These are phyloP conservation scores for Wickerhamomyces sp. DNA, from an alignment of 1,139 yeast species.

Conservation along the genomic window DNA sequence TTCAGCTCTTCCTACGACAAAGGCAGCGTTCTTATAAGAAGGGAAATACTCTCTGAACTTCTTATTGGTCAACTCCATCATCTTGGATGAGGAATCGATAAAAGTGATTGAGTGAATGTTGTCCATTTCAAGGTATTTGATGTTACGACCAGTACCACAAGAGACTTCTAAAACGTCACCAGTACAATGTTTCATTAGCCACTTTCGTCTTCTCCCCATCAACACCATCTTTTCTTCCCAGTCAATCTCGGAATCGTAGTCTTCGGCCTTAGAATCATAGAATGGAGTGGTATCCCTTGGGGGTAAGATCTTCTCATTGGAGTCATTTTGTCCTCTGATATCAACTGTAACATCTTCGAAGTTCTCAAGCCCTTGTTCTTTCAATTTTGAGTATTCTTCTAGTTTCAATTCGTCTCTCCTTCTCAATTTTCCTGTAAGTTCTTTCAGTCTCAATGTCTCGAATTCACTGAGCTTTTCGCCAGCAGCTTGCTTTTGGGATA, in stretches of 20 bases:
- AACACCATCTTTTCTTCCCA: conserved; percentile 83
- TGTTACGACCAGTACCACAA: conserved; percentile 94
- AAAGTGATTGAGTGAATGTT: conserved; percentile 70
- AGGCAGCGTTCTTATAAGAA: conserved; percentile 65
- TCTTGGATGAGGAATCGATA: conserved; percentile 74
- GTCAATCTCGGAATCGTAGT: conserved; percentile 77
- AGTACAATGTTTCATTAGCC: conserved; percentile 71
- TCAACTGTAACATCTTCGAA: conserved; percentile 41
- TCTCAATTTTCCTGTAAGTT: conserved; percentile 38
- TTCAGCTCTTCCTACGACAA: conserved; percentile 91
- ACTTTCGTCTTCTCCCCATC: conserved; percentile 77
- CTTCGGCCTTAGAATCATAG: conserved; percentile 73
- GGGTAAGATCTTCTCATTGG: conserved; percentile 46
- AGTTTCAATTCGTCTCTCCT: conserved; percentile 53
- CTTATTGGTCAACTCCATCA: conserved; percentile 78
- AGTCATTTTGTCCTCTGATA: conserved; percentile 46
- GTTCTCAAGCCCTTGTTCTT: conserved; percentile 36
- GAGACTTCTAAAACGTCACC: conserved; percentile 95
- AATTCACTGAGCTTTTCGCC: conserved; percentile 43
- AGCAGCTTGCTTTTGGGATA: conserved; percentile 35
- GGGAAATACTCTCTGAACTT: conserved; percentile 70
- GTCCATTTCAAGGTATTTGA: conserved; percentile 63
- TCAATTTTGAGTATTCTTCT: conserved; percentile 46
- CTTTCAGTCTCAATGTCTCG: conserved; percentile 57
- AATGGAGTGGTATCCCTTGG: conserved; percentile 81